Evolutionary conservation across 495 filamentous ascomycete species (phyloP), one percentile per base, ranked within the genome.

Genomic region (Xylaria flabelliformis): DNA sequence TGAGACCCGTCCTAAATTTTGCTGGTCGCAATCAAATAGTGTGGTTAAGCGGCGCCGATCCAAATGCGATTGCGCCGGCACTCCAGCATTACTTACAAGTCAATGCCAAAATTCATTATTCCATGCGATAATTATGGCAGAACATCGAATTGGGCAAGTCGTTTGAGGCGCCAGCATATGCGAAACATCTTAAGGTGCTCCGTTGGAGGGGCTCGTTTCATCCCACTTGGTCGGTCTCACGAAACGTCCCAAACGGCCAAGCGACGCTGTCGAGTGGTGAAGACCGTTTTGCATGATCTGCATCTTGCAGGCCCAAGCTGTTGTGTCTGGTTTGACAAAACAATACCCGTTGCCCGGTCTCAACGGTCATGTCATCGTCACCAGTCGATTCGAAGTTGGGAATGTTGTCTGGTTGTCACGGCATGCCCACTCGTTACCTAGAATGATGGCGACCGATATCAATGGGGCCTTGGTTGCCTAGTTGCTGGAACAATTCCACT

Each of bases 181-280:
- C 67, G 67, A 69, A 69, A 69, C 67, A 61, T 46, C 51, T 29
- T 24, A 36, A 61, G 41, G 2, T 48, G 26, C 19, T 24, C 21
- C 41, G 21, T 56, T 50, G 65, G 41, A 61, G 53, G 67, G 36
- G 67, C 46, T 34, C 50, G 67, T 69, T 69, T 69, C 67, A 69
- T 59, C 67, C 67, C 44, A 67, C 64, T 46, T 67, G 29, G 29
- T 53, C 26, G 34, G 64, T 67, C 65, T 36, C 65, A 55, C 65
- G 32, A 42, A 56, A 21, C 34, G n/a, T 56, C 17, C 50, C 41
- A 56, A 56, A 51, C 29, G 8, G 64, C 48, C 64, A 53, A 41
- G 64, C 64, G 64, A 67, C 32, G 65, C 50, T 15, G 50, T 9
- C 17, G 32, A 21, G 19, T 36, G 46, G 46, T 51, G 46, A 24